Base-by-base conservation (phyloP, 1,284 basidiomycete genomes). In the Earliella scabrosa region DNA sequence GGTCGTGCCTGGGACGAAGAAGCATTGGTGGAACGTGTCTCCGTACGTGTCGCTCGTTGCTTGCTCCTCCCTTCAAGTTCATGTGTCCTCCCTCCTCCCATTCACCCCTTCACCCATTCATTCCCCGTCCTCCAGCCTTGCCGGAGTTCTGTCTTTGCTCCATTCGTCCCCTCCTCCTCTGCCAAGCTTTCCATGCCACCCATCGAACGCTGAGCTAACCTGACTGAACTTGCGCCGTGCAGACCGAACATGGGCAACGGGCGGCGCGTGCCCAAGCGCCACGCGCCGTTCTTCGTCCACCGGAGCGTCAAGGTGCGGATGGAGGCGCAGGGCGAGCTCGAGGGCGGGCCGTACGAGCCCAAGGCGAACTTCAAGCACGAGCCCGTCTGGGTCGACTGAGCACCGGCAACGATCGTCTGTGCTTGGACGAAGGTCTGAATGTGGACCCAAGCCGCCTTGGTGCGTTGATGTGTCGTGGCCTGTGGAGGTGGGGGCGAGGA, bases 221-320 rank as follows among this genome's bases (percentile, higher is more conserved):
- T n/a, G n/a, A n/a, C n/a, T n/a, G n/a, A n/a, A 16, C 39, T 50
- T 31, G 20, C 16, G 29, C 24, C 5, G 23, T 7, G 27, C 35
- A 85, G 83, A 0, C 52, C 80, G 24, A 83, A 86, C 54, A 56
- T 74, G 32, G 84, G 81, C 3, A 54, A 63, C 5, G 75, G 76
- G 3, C 73, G 84, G 27, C 61, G 64, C 6, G 71, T 85, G 35
- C 80, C 78, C 1, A 69, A 69, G 48, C 77, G 78, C 52, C 36
- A 56, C 31, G 11, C 34, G 23, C 46, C 46, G 34, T 69, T 82
- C 53, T 70, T 77, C 54, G 61, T 87, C 0, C 85, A 87, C 58
- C 72, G 82, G 4, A 73, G 77, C 10, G 85, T 87, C 32, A 77
- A 80, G 63, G 67, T 78, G 31, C 77, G 84, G 71, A 51, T 70